Percentiles rank a stretch among this genome's conserved stretches.
phyloP scores from a whole-genome alignment of 495 filamentous ascomycete species.

The Xylaria grammica region DNA sequence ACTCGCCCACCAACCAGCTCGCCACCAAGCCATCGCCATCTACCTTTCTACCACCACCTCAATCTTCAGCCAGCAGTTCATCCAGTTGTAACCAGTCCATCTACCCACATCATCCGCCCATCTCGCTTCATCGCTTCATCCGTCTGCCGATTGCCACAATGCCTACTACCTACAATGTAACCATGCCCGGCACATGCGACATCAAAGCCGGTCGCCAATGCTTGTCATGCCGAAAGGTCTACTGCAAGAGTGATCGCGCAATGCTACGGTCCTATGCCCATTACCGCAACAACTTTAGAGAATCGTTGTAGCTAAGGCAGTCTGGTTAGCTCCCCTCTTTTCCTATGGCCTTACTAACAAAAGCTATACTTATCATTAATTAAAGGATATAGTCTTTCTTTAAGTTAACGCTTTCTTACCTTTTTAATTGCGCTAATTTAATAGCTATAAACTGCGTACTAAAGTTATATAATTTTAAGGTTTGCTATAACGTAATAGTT shows the following conservation, averaged over 20 bases:
- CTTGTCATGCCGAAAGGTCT: conserved; percentile 11
- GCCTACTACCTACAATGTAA: conserved; percentile 9
- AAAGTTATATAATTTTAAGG: too few species aligned
- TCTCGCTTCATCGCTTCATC: conserved; percentile 13
- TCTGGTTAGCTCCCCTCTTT: too few species aligned
- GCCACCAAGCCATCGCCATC: not conserved
- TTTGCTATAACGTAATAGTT: too few species aligned
- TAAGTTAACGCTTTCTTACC: too few species aligned
- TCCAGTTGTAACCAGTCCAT: not conserved
- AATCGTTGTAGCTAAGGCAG: conserved; percentile 40
- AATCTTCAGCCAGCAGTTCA: conserved; percentile 3
- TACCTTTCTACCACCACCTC: conserved; percentile 6
- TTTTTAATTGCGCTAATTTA: too few species aligned
- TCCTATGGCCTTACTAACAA: too few species aligned
- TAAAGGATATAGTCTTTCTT: too few species aligned
- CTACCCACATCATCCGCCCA: conserved; percentile 3
- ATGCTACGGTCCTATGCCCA: conserved; percentile 13
- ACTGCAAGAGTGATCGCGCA: conserved; percentile 5
- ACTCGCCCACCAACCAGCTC: not conserved
- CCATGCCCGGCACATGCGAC: conserved; percentile 12
- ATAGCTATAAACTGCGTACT: too few species aligned
- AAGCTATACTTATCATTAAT: too few species aligned
- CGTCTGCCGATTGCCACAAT: conserved; percentile 10
- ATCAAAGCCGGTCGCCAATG: conserved; percentile 9
- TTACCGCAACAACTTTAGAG: conserved; percentile 23